phyloP scores from a whole-genome alignment of 768 basidiomycete genomes.

The Pholiota molesta region DNA sequence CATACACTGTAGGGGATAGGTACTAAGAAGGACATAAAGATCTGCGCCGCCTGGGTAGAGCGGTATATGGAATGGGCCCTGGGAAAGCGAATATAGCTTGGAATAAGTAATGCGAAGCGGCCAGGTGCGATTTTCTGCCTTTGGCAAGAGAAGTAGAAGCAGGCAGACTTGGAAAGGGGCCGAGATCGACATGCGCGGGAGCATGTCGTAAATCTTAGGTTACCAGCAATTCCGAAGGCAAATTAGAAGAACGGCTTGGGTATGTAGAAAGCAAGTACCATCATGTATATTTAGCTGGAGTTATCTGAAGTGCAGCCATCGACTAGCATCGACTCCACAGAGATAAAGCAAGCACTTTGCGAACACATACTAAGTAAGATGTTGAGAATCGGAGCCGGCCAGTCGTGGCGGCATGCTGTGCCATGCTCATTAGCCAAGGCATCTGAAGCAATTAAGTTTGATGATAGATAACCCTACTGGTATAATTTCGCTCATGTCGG shows the following conservation, averaged over 20 bases:
- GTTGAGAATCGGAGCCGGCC: too few relatives aligned
- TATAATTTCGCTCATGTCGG: too few relatives aligned
- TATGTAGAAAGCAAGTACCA: neutral
- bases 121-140: neutral
- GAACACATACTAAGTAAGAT: too few relatives aligned
- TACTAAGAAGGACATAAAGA: neutral
- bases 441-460: too few relatives aligned
- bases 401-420: too few relatives aligned
- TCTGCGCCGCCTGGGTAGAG: conserved; percentile 1
- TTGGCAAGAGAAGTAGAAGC: neutral
- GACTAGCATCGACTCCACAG: too few relatives aligned
- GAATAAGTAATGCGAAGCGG: neutral
- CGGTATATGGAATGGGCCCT: neutral
- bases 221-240: neutral
- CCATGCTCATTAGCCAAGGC: too few relatives aligned
- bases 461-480: too few relatives aligned
- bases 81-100: neutral
- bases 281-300: neutral
- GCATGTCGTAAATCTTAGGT: neutral
- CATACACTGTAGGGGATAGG: neutral
- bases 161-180: neutral
- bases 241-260: neutral
- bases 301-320: too few relatives aligned
- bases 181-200: neutral
- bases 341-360: too few relatives aligned